A percentile compares a stretch with the other conserved stretches of the same genome.
These are phyloP conservation scores for Plasmopara halstedii DNA, from an alignment of 352 stramenopile genomes.

Conservation along the genomic window DNA sequence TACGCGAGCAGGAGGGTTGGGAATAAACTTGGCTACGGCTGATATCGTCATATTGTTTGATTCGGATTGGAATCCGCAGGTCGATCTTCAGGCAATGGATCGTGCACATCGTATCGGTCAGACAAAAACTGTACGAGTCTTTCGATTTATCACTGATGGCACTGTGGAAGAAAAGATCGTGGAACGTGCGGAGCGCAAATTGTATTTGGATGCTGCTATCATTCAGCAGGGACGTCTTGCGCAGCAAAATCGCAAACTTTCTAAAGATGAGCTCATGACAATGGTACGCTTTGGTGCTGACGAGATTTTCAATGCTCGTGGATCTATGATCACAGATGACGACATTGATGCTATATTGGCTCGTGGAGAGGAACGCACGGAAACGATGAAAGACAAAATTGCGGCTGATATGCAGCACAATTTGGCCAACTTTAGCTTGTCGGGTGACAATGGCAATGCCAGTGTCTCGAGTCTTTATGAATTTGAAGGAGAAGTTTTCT, in stretches of 20 bases:
- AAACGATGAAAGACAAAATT: conserved; percentile 84
- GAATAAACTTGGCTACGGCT: conserved; percentile 98
- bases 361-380: conserved; percentile 86
- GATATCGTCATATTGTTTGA: conserved; percentile 99
- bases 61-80: conserved; percentile 98
- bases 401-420: conserved; percentile 92
- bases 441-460: conserved; percentile 73
- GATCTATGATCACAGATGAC: conserved; percentile 88
- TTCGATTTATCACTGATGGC: conserved; percentile 96
- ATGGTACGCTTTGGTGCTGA: conserved; percentile 91
- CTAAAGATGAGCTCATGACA: conserved; percentile 97
- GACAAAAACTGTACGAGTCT: conserved; percentile 97
- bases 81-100: conserved; percentile 98
- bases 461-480: conserved; percentile 82
- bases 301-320: conserved; percentile 84
- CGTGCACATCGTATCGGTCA: conserved; percentile 97
- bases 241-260: conserved; percentile 87
- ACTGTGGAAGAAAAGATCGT: conserved; percentile 99
- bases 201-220: conserved; percentile 98
- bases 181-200: conserved; percentile 95
- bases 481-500: conserved; percentile 85
- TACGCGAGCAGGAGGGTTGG: conserved; percentile 93
- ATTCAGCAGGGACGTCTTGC: conserved; percentile 98
- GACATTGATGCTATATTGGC: conserved; percentile 90
- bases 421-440: conserved; percentile 92